A percentile compares a stretch with the other conserved stretches of the same genome.
Conservation (phyloP, 352 stramenopile species). For the Phytophthora constricta region DNA sequence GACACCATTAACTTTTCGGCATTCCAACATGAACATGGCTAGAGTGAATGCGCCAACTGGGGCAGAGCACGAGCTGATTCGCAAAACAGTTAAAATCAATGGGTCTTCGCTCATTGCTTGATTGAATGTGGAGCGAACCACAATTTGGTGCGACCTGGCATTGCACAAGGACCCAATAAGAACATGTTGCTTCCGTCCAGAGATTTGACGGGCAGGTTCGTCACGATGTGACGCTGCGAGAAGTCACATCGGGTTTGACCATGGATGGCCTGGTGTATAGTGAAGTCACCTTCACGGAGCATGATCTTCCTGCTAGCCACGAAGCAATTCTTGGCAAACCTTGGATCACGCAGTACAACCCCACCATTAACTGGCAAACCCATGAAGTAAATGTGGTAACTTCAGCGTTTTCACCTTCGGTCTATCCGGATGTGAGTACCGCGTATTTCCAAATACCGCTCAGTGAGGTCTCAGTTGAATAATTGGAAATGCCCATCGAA, state of each 20-base stretch:
- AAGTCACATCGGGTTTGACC: slow-evolving; percentile 1
- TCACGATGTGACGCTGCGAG: neutral
- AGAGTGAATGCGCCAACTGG: neutral
- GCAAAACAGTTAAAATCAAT: neutral
- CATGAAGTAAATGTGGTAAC: slow-evolving; percentile 11
- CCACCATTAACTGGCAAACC: slow-evolving; percentile 11
- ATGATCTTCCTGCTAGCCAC: neutral
- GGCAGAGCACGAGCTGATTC: neutral
- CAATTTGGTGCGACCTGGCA: neutral
- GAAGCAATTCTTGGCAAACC: slow-evolving; percentile 28
- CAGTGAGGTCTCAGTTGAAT: too few species aligned
- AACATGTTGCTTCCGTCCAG: neutral
- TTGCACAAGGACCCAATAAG: neutral
- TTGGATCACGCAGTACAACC: slow-evolving; percentile 15
- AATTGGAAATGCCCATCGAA: neutral
- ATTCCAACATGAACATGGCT: neutral
- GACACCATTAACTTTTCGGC: neutral
- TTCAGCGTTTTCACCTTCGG: neutral
- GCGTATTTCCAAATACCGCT: neutral
- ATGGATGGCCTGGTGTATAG: neutral
- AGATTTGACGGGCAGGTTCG: neutral
- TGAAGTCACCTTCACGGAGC: slow-evolving; percentile 12
- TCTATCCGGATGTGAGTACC: neutral
- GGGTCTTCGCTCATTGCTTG: neutral
- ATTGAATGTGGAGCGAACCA: neutral